Conservation (phyloP, 495 filamentous ascomycete genomes). For the Xylaria curta region DNA sequence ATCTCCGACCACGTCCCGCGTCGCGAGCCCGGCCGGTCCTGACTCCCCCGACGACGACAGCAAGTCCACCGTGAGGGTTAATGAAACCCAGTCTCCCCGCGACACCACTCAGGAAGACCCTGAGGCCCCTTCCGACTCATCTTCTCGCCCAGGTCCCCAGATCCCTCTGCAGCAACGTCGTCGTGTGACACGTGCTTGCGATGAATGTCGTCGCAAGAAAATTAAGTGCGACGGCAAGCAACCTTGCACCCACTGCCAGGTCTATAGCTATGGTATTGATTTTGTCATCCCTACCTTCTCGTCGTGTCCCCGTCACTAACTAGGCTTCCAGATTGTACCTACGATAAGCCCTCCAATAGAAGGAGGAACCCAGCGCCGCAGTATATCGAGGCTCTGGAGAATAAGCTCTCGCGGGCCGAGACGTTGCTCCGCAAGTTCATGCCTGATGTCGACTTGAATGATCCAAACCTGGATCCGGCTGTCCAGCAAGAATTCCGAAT, state of each 20-base stretch:
- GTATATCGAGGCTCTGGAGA: conserved; percentile 91
- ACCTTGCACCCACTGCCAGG: conserved; percentile 96
- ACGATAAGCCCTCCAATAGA: conserved; percentile 96
- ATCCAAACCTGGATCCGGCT: conserved; percentile 77
- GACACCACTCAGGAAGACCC: conserved; percentile 32
- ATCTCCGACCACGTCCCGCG: conserved; percentile 9
- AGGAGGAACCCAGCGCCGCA: conserved; percentile 93
- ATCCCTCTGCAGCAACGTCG: conserved; percentile 83
- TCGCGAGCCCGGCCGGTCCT: conserved; percentile 24
- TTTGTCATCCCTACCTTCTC: conserved; percentile 13
- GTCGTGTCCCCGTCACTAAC: conserved; percentile 1
- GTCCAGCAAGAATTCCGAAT: conserved; percentile 64
- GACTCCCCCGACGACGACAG: conserved; percentile 29
- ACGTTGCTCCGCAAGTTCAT: conserved; percentile 77
- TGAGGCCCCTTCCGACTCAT: conserved; percentile 34
- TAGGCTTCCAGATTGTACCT: conserved; percentile 79
- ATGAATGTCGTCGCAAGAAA: conserved; percentile 96
- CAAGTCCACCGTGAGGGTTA: not conserved
- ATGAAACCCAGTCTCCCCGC: conserved; percentile 20
- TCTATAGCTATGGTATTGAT: conserved; percentile 93
- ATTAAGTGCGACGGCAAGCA: conserved; percentile 99
- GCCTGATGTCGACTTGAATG: conserved; percentile 83
- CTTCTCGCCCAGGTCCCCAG: conserved; percentile 40
- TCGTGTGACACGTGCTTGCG: conserved; percentile 89
- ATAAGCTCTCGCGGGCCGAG: conserved; percentile 83